These are phyloP conservation scores for Coemansia sp. DNA, from an alignment of 192 early-diverging fungal genomes.

Conservation along the genomic window DNA sequence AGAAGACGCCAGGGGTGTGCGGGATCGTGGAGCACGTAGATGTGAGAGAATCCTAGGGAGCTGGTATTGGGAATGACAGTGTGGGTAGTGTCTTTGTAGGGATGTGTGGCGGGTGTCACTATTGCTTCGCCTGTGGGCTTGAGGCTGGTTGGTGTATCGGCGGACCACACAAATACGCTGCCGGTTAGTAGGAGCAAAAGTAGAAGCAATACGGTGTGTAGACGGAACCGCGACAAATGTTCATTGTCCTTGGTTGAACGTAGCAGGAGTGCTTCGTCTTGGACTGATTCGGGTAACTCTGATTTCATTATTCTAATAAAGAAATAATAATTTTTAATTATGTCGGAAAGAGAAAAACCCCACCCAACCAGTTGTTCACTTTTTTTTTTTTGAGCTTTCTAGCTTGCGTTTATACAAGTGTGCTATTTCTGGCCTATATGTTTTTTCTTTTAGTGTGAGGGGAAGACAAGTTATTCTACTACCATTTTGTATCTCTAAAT, in stretches of 20 bases:
- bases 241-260: neutral
- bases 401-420: no score
- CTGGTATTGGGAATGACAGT: neutral
- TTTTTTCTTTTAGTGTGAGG: no score
- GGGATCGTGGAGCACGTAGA: constrained; percentile 37
- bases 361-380: no score
- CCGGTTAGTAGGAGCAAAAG: neutral
- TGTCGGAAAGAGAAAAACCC: neutral
- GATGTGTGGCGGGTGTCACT: neutral
- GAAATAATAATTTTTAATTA: neutral
- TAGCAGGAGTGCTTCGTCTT: constrained; percentile 1
- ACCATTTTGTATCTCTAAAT: no score
- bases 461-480: no score
- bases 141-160: neutral
- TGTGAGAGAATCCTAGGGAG: constrained; percentile 32
- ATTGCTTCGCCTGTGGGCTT: neutral
- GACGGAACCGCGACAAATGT: neutral
- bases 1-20: constrained; percentile 14
- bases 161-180: neutral
- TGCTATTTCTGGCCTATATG: no score
- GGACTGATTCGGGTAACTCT: constrained; percentile 2
- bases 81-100: constrained; percentile 21
- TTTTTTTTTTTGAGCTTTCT: no score
- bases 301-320: neutral
- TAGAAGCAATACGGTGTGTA: neutral